Conservation (phyloP, 2,329 filamentous ascomycete genomes). For the Phialophora verrucosa region DNA sequence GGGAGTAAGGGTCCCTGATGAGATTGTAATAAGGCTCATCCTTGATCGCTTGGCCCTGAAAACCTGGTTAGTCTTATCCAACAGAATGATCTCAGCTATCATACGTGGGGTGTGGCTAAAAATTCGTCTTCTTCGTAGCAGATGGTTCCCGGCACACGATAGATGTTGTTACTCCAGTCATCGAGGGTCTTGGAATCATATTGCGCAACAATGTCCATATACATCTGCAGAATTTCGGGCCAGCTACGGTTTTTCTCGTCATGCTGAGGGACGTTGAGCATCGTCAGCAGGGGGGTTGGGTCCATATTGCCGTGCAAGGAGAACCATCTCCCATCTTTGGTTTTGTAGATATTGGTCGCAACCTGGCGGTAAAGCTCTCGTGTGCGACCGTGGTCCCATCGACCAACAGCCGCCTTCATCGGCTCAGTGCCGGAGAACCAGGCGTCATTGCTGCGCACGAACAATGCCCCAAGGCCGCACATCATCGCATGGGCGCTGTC, state of each 20-base stretch:
- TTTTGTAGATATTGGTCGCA: slow-evolving; percentile 54
- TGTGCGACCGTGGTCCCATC: slow-evolving; percentile 26
- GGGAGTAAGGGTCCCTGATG: not conserved
- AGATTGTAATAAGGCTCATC: slow-evolving; percentile 12
- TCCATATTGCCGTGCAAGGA: slow-evolving; percentile 33
- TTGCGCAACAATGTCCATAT: slow-evolving; percentile 12
- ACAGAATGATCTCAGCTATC: no score
- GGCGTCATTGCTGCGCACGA: slow-evolving; percentile 17
- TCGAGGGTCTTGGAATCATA: slow-evolving; percentile 22
- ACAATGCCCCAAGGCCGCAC: slow-evolving; percentile 18
- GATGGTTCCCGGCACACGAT: slow-evolving; percentile 23
- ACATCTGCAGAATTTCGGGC: slow-evolving; percentile 20
- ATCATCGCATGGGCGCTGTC: slow-evolving; percentile 17
- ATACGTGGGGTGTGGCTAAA: slow-evolving; percentile 7
- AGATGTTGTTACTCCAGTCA: slow-evolving; percentile 27
- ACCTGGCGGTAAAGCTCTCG: slow-evolving; percentile 23
- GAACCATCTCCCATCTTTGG: slow-evolving; percentile 54
- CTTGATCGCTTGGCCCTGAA: slow-evolving; percentile 11
- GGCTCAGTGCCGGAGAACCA: slow-evolving; percentile 20
- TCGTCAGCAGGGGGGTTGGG: slow-evolving; percentile 17
- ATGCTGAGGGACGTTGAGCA: slow-evolving; percentile 25
- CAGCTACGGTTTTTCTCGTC: slow-evolving; percentile 19
- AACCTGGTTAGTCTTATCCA: not conserved
- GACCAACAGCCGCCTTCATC: slow-evolving; percentile 15
- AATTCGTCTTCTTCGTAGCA: slow-evolving; percentile 26